phyloP scores from a whole-genome alignment of 768 basidiomycete species.

The Tylopilus plumbeoviolaceoides region DNA sequence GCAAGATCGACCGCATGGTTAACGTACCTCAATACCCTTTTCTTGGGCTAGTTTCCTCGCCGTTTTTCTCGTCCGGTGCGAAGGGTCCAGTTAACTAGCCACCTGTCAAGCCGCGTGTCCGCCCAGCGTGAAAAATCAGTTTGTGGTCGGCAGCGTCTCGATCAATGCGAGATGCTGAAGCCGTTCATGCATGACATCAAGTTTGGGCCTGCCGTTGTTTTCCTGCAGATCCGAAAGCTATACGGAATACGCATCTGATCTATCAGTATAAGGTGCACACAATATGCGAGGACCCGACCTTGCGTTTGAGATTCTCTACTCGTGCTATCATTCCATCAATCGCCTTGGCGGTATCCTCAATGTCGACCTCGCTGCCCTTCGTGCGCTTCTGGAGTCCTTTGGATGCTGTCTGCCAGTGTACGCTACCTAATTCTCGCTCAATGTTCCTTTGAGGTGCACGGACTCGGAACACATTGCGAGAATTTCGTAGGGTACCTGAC shows the following conservation, averaged over 20 bases:
- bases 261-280: slow-evolving; percentile 7
- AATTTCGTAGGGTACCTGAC: slow-evolving; percentile 92
- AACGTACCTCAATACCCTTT: slow-evolving; percentile 71
- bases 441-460: slow-evolving; percentile 76
- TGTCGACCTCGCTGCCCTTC: slow-evolving; percentile 34
- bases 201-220: slow-evolving; percentile 49
- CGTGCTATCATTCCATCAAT: slow-evolving; percentile 75
- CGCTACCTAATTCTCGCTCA: slow-evolving; percentile 68
- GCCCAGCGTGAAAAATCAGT: slow-evolving; percentile 71
- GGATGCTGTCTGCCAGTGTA: slow-evolving; percentile 52
- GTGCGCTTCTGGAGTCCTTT: slow-evolving; percentile 56
- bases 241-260: slow-evolving; percentile 13
- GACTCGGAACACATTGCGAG: slow-evolving; percentile 82
- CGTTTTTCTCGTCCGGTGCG: slow-evolving; percentile 70
- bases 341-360: slow-evolving; percentile 52
- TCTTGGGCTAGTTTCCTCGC: slow-evolving; percentile 74
- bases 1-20: slow-evolving; percentile 16
- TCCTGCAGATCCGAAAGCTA: slow-evolving; percentile 51
- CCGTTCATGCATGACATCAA: slow-evolving; percentile 71
- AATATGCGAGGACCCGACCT: slow-evolving; percentile 48
- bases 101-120: slow-evolving; percentile 75
- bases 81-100: slow-evolving; percentile 91
- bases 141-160: slow-evolving; percentile 51
- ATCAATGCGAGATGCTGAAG: slow-evolving; percentile 64
- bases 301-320: slow-evolving; percentile 80